These are phyloP conservation scores for Curvularia spicifera DNA, from an alignment of 2,329 filamentous ascomycete genomes.

Conservation along the genomic window DNA sequence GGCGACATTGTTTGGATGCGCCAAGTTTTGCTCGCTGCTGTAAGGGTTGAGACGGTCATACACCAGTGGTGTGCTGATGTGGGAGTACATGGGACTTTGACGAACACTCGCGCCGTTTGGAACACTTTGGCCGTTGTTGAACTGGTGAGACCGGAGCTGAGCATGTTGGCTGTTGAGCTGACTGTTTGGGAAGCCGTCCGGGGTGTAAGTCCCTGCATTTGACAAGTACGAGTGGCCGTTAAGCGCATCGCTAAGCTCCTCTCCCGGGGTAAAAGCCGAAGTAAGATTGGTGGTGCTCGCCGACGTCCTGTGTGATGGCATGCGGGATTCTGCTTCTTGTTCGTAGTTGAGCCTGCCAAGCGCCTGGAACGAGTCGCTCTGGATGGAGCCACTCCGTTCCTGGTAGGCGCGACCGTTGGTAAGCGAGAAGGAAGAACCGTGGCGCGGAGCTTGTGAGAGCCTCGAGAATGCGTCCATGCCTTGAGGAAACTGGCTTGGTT, in stretches of 20 bases:
- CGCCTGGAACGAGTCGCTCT: constrained; percentile 48
- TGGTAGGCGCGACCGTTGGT: constrained; percentile 49
- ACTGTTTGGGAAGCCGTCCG: constrained; percentile 44
- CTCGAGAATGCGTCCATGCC: constrained; percentile 38
- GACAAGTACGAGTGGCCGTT: constrained; percentile 38
- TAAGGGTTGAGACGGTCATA: constrained; percentile 54
- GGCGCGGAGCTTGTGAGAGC: constrained; percentile 49
- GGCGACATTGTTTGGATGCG: constrained; percentile 53
- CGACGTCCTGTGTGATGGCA: constrained; percentile 43
- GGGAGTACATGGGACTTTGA: constrained; percentile 57
- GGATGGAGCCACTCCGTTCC: constrained; percentile 49
- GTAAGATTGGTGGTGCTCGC: constrained; percentile 40
- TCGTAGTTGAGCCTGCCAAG: constrained; percentile 46
- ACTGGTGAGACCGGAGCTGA: constrained; percentile 49
- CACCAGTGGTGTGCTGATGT: constrained; percentile 53
- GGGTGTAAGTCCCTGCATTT: constrained; percentile 42
- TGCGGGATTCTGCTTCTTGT: constrained; percentile 43
- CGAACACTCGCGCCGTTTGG: constrained; percentile 53
- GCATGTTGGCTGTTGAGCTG: constrained; percentile 30
- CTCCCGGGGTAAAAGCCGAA: constrained; percentile 30
- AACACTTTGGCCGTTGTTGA: constrained; percentile 52
- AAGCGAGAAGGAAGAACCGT: constrained; percentile 58
- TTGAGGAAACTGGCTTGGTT: constrained; percentile 47
- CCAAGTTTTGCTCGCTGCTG: constrained; percentile 50
- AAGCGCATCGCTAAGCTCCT: constrained; percentile 32